Percentiles rank a stretch among this genome's conserved stretches.
Evolutionary conservation across 1,139 yeast species (phyloP).

Genomic region (Hemisphaericaspora lyxosophila): DNA sequence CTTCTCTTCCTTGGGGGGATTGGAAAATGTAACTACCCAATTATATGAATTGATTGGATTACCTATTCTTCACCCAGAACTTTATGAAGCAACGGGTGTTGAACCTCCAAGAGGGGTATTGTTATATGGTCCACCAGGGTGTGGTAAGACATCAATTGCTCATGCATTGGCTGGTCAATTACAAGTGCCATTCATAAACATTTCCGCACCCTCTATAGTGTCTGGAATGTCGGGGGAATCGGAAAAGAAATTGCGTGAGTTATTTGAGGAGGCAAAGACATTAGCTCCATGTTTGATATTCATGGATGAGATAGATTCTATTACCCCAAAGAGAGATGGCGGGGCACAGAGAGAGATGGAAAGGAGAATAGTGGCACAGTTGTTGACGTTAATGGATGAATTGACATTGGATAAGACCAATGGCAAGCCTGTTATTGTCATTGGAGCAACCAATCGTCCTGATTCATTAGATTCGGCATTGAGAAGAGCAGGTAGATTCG

Average conservation of each 20-base stretch:
- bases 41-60: constrained; percentile 86
- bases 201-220: constrained; percentile 94
- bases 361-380: constrained; percentile 91
- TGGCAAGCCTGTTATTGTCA: constrained; percentile 78
- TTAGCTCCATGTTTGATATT: constrained; percentile 91
- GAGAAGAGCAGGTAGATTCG: constrained; percentile 51
- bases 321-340: constrained; percentile 93
- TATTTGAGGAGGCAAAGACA: constrained; percentile 87
- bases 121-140: constrained; percentile 97
- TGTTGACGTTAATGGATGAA: constrained; percentile 83
- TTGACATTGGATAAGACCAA: constrained; percentile 81
- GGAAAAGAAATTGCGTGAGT: constrained; percentile 88
- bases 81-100: constrained; percentile 81
- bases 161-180: constrained; percentile 94
- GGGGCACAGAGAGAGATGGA: constrained; percentile 99
- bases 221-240: constrained; percentile 99
- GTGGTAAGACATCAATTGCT: constrained; percentile 96
- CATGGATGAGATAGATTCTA: constrained; percentile 96
- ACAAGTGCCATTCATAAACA: constrained; percentile 85
- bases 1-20: constrained; percentile 81
- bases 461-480: constrained; percentile 50
- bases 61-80: constrained; percentile 92
- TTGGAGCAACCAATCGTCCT: constrained; percentile 52
- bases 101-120: constrained; percentile 97
- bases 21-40: constrained; percentile 79